Conservation (phyloP, 345 rosid genomes). For the Raphanus raphanistrum region DNA sequence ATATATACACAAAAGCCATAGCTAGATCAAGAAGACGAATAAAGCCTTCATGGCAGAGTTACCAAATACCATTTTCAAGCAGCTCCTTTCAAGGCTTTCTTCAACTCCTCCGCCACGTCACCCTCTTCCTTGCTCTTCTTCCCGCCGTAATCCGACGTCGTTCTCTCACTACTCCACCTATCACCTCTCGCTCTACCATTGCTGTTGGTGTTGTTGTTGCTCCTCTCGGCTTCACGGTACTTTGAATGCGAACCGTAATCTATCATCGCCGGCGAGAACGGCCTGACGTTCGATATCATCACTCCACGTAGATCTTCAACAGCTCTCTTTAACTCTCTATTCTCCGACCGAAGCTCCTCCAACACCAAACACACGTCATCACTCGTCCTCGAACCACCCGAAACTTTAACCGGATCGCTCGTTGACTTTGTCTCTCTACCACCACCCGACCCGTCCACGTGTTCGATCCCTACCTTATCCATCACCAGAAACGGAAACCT, state of each 20-base stretch:
- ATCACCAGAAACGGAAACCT: conserved; percentile 77
- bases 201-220: conserved; percentile 20
- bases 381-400: background rate
- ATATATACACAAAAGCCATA: conserved; percentile 20
- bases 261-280: conserved; percentile 11
- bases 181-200: conserved; percentile 41
- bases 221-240: conserved; percentile 49
- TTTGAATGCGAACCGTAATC: conserved; percentile 46
- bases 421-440: conserved; percentile 21
- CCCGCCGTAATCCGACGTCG: conserved; percentile 30
- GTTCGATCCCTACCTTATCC: conserved; percentile 91
- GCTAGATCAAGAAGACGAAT: conserved; percentile 20
- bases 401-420: conserved; percentile 28
- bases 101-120: conserved; percentile 63
- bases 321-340: conserved; percentile 59
- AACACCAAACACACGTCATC: conserved; percentile 46
- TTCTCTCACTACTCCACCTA: conserved; percentile 51
- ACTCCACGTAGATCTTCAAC: conserved; percentile 73
- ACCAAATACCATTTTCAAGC: conserved; percentile 24
- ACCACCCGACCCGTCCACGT: conserved; percentile 43
- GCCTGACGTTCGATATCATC: conserved; percentile 39
- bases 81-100: conserved; percentile 60
- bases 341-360: conserved; percentile 69
- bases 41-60: background rate
- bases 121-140: conserved; percentile 46